Evolutionary conservation across 345 rosid genomes (phyloP), one percentile per base, ranked within the genome.

Genomic region (Streptanthus diversifolius): DNA sequence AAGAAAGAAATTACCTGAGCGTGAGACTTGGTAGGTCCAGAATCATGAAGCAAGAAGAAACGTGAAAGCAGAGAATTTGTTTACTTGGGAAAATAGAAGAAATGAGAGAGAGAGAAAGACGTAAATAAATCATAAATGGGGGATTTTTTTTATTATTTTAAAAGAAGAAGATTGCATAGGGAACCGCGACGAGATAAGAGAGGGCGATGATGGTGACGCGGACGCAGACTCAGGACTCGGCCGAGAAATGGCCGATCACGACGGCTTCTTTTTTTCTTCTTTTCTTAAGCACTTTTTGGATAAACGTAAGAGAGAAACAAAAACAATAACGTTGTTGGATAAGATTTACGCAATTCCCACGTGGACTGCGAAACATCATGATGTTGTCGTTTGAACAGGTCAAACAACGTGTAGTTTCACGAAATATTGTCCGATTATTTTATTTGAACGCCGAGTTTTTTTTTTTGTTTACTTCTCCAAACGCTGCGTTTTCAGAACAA

Each of bases 141-240:
- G 37, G 30, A 11, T 21, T 51, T 17, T 10, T 43, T 43, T 43
- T 40, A n/a, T n/a, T n/a, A n/a, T n/a, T 21, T 19, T 1, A 10
- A 54, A 2, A 9, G 17, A 51, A 43, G 17, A 29, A 61, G 64
- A 45, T 40, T 54, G 67, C 76, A 40, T 71, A 7, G 80, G 76
- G 76, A 77, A 77, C 57, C 63, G 68, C 41, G 25, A 77, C 44
- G 72, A 65, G 80, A 77, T 77, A 77, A 77, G 76, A 70, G 19
- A 71, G 71, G 45, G 7, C 39, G 67, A 64, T 32, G 32, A 49
- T 33, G 68, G 72, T 71, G 80, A 76, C 80, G 64, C 59, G 68
- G 76, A 70, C 58, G 39, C 58, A 0, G 71, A 65, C 24, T 14
- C 66, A 29, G n/a, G 70, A 56, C 65, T 55, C 63, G 63, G 73